A percentile compares a stretch with the other conserved stretches of the same genome.
Evolutionary conservation across 345 rosid genomes (phyloP).

Genomic region (Lepidium aucheri): DNA sequence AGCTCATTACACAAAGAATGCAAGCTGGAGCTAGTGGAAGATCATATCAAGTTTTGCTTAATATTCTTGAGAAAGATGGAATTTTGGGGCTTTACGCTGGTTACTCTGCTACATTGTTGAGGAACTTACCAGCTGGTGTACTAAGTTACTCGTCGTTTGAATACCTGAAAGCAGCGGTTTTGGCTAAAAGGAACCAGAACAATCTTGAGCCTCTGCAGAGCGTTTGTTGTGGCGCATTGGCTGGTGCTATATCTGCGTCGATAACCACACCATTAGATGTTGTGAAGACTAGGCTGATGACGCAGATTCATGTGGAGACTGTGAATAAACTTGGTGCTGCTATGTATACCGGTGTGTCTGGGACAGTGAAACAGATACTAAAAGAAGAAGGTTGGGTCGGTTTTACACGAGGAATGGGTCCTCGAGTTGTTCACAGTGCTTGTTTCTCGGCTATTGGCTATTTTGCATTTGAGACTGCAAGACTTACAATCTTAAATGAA

Average conservation of each 20-base stretch:
- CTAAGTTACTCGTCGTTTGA: slow-evolving; percentile 87
- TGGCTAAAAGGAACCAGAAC: slow-evolving; percentile 48
- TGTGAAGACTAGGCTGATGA: slow-evolving; percentile 92
- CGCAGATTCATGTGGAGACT: slow-evolving; percentile 51
- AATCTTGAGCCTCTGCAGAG: slow-evolving; percentile 81
- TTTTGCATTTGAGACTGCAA: slow-evolving; percentile 92
- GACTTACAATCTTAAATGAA: slow-evolving; percentile 62
- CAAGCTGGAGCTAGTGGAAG: slow-evolving; percentile 84
- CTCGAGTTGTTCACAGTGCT: slow-evolving; percentile 88
- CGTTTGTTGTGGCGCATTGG: slow-evolving; percentile 79
- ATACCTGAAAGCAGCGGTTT: slow-evolving; percentile 71
- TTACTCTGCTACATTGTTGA: slow-evolving; percentile 75
- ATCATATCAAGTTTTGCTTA: slow-evolving; percentile 67
- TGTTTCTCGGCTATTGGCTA: slow-evolving; percentile 84
- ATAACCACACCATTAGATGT: slow-evolving; percentile 87
- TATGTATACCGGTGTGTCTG: slow-evolving; percentile 51
- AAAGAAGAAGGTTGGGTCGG: slow-evolving; percentile 93
- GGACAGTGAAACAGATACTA: slow-evolving; percentile 64
- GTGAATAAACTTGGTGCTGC: slow-evolving; percentile 47
- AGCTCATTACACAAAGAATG: slow-evolving; percentile 85
- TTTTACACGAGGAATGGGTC: slow-evolving; percentile 77
- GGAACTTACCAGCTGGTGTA: slow-evolving; percentile 92
- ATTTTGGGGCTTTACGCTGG: slow-evolving; percentile 83
- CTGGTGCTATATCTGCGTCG: slow-evolving; percentile 91
- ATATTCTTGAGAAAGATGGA: slow-evolving; percentile 78